phyloP scores from a whole-genome alignment of 202 grass and related monocot genomes.

The Panicum hallii region DNA sequence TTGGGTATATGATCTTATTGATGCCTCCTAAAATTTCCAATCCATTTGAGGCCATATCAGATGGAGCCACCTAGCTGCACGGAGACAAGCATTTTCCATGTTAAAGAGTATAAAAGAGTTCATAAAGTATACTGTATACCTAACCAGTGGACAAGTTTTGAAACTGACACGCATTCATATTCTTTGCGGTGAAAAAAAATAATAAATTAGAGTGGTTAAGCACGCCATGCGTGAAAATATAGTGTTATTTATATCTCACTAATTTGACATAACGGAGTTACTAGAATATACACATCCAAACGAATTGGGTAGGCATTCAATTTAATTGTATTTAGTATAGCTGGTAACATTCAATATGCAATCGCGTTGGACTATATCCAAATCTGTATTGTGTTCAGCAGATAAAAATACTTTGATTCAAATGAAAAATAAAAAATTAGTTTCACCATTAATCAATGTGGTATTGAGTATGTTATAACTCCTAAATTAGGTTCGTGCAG shows the following conservation, averaged over 20 bases:
- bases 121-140: background rate
- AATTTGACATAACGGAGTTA: background rate
- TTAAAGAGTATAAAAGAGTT: slow-evolving; percentile 30
- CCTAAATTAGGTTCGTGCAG: background rate
- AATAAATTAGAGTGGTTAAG: background rate
- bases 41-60: slow-evolving; percentile 39
- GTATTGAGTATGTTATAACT: background rate
- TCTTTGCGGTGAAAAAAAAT: background rate
- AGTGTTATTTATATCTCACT: background rate
- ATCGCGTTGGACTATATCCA: background rate
- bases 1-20: slow-evolving; percentile 49
- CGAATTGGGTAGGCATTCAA: background rate
- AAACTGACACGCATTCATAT: background rate
- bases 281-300: background rate
- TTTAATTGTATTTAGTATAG: background rate
- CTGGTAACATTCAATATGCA: background rate
- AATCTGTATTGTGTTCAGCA: background rate
- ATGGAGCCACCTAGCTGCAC: slow-evolving; percentile 66
- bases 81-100: background rate
- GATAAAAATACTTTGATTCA: background rate
- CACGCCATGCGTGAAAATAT: background rate
- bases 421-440: background rate
- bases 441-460: background rate
- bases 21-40: background rate
- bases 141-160: background rate